phyloP scores from a whole-genome alignment of 805 yeast genomes.

The Hermanozyma aechmeae region DNA sequence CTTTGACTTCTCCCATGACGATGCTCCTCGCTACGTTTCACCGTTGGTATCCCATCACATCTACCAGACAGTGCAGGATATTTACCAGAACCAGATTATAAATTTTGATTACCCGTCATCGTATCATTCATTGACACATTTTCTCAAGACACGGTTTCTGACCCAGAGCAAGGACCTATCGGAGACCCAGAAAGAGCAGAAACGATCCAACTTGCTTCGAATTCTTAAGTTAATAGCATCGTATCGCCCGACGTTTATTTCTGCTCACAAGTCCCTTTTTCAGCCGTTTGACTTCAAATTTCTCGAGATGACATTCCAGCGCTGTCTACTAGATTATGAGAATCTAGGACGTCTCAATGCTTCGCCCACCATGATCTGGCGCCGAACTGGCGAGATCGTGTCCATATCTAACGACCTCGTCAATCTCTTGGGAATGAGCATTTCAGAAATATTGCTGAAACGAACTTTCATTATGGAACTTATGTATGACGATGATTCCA shows the following conservation, averaged over 20 bases:
- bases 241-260: constrained; percentile 68
- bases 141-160: constrained; percentile 44
- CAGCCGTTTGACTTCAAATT: constrained; percentile 62
- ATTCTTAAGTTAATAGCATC: constrained; percentile 53
- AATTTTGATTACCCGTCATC: constrained; percentile 57
- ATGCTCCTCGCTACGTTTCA: constrained; percentile 36
- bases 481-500: constrained; percentile 67
- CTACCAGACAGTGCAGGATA: constrained; percentile 43
- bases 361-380: constrained; percentile 77
- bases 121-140: constrained; percentile 50
- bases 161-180: constrained; percentile 34
- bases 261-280: constrained; percentile 59
- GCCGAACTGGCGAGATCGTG: constrained; percentile 79
- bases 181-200: constrained; percentile 17
- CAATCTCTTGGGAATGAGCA: constrained; percentile 55
- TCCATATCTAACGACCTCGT: constrained; percentile 70
- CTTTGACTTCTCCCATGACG: constrained; percentile 5
- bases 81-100: constrained; percentile 33
- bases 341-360: constrained; percentile 44
- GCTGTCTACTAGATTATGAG: constrained; percentile 36
- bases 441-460: constrained; percentile 47
- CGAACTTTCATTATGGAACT: constrained; percentile 66
- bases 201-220: constrained; percentile 23
- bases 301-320: constrained; percentile 36
- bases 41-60: constrained; percentile 51